Evolutionary conservation across 139 green algal genomes (phyloP), one percentile per base, ranked within the genome.

Genomic region (Chlamydomonas sp.): DNA sequence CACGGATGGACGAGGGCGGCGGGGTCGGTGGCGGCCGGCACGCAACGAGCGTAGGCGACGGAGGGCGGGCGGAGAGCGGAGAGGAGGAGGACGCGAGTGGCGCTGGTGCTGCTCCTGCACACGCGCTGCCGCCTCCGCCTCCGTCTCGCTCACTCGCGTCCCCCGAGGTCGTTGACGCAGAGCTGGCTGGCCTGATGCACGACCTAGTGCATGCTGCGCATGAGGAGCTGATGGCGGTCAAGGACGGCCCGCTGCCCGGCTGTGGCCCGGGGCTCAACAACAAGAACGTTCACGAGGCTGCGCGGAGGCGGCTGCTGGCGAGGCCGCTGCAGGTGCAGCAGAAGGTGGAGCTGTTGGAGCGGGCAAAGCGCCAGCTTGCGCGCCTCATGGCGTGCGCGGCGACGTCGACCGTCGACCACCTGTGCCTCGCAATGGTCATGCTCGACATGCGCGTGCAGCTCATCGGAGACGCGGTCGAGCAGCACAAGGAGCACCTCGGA

Each of bases 401-500:
- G 6, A 43, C 30, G 5, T 36, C 28, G 10, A 76, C 71, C 8
- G 47, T 64, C 28, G 71, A 76, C 71, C 68, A 67, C 63, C 50
- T 76, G 3, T 60, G 39, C 30, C 26, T 76, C 33, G 29, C 47
- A 8, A 29, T 58, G 3, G 1, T 76, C 28, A 76, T 71, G 49
- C 5, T 72, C 20, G 71, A 76, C 71, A 69, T 69, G 4, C 71
- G 71, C 30, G 3, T 76, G 1, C 71, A 76, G 71, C 63, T 76
- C 20, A 8, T 71, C n/a, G 71, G 71, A 37, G 71, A 76, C 35
- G 35, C 2, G n/a, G 34, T 22, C 3, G 61, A 71, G 30, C 22
- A 62, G 39, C 30, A 29, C 3, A 35, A 77, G 71, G 76, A 82
- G 33, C 71, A 82, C 36, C 70, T 82, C 39, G 50, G 67, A 29